Evolutionary conservation across 768 basidiomycete genomes (phyloP).

Genomic region (Nevesoporus exiguus): DNA sequence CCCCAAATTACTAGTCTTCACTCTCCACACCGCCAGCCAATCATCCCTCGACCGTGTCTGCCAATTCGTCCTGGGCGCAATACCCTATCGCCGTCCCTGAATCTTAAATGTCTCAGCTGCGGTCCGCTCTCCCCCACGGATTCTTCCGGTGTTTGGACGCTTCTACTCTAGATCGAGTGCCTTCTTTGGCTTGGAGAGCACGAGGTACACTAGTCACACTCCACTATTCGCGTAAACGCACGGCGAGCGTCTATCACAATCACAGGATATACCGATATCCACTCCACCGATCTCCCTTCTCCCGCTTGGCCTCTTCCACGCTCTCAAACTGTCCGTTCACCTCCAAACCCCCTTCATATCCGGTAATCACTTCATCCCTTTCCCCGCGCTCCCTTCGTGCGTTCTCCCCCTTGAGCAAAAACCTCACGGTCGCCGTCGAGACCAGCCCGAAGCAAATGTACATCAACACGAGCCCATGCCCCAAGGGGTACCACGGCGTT

Average conservation of each 20-base stretch:
- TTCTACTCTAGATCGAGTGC: neutral
- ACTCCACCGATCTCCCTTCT: constrained; percentile 73
- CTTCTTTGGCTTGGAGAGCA: neutral
- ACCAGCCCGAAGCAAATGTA: constrained; percentile 66
- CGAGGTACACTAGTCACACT: neutral
- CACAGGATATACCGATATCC: constrained; percentile 68
- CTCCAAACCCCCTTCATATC: constrained; percentile 34
- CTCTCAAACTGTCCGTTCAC: constrained; percentile 57
- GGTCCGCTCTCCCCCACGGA: neutral
- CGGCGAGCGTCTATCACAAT: constrained; percentile 9
- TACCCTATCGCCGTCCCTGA: neutral
- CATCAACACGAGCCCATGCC: constrained; percentile 63
- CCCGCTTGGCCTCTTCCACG: constrained; percentile 60
- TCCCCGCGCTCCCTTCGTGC: constrained; percentile 63
- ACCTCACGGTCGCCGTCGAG: constrained; percentile 39
- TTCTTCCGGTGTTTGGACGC: neutral
- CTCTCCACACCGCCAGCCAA: constrained; percentile 1
- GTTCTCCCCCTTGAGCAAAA: constrained; percentile 57
- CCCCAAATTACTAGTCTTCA: neutral
- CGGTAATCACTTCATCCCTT: constrained; percentile 59
- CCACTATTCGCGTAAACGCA: neutral
- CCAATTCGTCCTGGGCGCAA: neutral
- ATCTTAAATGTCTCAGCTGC: neutral
- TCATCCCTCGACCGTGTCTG: neutral
- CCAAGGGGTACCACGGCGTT: constrained; percentile 63